Conservation (phyloP, 2,329 filamentous ascomycete genomes). For the Colletotrichum simmondsii region DNA sequence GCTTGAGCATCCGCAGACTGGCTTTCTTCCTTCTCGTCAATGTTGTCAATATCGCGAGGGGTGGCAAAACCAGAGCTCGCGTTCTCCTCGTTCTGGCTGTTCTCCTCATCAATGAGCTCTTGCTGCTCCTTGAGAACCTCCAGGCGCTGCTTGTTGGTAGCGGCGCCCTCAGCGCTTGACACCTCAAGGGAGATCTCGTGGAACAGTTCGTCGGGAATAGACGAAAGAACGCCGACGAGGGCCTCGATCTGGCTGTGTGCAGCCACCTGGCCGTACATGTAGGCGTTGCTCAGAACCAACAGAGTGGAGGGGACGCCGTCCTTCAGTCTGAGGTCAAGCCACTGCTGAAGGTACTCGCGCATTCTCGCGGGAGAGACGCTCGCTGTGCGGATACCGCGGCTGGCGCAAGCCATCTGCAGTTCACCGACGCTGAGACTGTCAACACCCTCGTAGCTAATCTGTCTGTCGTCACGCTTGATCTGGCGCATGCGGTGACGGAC, state of each 20-base stretch:
- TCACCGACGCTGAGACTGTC: slow-evolving; percentile 93
- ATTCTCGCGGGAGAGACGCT: slow-evolving; percentile 90
- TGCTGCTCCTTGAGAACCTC: slow-evolving; percentile 99
- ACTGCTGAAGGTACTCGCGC: slow-evolving; percentile 89
- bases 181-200: slow-evolving; percentile 99
- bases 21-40: slow-evolving; percentile 91
- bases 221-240: slow-evolving; percentile 89
- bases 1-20: slow-evolving; percentile 60
- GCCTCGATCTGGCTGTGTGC: slow-evolving; percentile 93
- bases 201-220: slow-evolving; percentile 97
- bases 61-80: slow-evolving; percentile 78
- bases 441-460: slow-evolving; percentile 93
- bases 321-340: slow-evolving; percentile 92
- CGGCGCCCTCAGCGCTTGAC: slow-evolving; percentile 94
- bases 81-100: slow-evolving; percentile 87
- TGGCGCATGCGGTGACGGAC: slow-evolving; percentile 98
- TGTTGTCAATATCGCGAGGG: slow-evolving; percentile 88
- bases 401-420: slow-evolving; percentile 90
- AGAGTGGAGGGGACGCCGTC: slow-evolving; percentile 97
- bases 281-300: slow-evolving; percentile 94
- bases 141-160: slow-evolving; percentile 98
- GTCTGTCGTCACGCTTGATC: slow-evolving; percentile 97
- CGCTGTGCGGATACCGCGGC: slow-evolving; percentile 91
- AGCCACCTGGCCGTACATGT: slow-evolving; percentile 94
- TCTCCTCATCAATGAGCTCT: slow-evolving; percentile 97